Base-by-base conservation (phyloP, 306 rosid genomes). In the Cucumis melo region DNA sequence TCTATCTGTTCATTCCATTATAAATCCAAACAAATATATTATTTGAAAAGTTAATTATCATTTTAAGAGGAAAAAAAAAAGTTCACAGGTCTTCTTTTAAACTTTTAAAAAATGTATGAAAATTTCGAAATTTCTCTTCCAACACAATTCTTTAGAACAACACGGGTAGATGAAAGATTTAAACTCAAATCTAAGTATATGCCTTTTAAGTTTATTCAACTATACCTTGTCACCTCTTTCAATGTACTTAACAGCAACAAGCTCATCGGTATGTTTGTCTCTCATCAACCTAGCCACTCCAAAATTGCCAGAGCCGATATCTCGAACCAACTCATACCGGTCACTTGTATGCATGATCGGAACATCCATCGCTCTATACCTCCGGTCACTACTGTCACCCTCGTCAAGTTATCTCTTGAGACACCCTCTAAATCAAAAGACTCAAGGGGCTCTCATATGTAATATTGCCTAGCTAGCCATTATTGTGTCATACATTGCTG, bases 211-310 rank as follows among this genome's bases (percentile, higher is more conserved):
- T 32, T 32, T 3, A 32, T 32, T 32, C 4, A 32, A 1, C 9
- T 41, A 1, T 41, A 46, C 73, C 73, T n/a, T 66, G 4, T 66
- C 73, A 20, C 73, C 73, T 66, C 73, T 41, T 53, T 66, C 73
- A 41, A 66, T 66, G 32, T 66, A 66, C 54, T 66, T 66, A 12
- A 66, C 73, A 41, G 73, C 73, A 41, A 66, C 73, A 2, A 66
- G 73, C 19, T 66, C 73, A 11, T 66, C 29, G 10, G 53, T 66
- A 0, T 66, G 10, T 51, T 66, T 66, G 19, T 66, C 73, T 41
- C 73, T n/a, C 73, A 66, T 66, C 73, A 66, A 6, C 73, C 73
- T 66, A 14, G 73, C 73, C 24, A 66, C 73, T 7, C 73, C 73
- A 21, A 66, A 66, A 6, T 66, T 66, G 4, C 73, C 73, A 7